Base-by-base conservation (phyloP, 495 filamentous ascomycete genomes). In the Penicillium lividum region DNA sequence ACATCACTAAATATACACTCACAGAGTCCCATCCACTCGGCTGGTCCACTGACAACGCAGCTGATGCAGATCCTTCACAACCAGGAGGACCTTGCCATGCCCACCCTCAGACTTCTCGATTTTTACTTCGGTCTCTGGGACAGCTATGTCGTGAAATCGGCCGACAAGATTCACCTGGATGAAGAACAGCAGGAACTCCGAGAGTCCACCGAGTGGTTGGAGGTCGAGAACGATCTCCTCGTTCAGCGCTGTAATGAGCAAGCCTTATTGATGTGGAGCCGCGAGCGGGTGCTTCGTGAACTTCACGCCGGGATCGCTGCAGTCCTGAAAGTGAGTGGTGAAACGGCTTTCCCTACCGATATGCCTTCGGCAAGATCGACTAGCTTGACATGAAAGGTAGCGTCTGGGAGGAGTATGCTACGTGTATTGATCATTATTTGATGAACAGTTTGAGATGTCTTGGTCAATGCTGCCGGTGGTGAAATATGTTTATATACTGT, bases 201-300 rank as follows among this genome's bases (percentile, higher is more conserved):
- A 31, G 46, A 49, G 18, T 27, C 46, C 13, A 49, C 31, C 25
- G 46, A 49, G 46, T 49, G 46, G 36, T n/a, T 52, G 4, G 34
- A 52, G 36, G 31, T n/a, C 7, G 50, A 40, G 34, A 52, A 52
- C 25, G 50, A 40, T 38, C 18, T 38, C 27, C 50, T 52, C 31
- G 31, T 38, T 9, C 33, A 52, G 50, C 50, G 50, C 34, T 52
- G 50, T 15, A 52, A 52, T 42, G 50, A 38, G 31, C 50, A 52
- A 40, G 18, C 31, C 16, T 27, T 52, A 28, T 15, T 40, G 34
- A 16, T 52, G n/a, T 52, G 50, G 50, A 34, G 34, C 16, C 50
- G 50, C 15, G 50, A 36, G 31, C 31, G 50, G 36, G 36, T 40
- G 36, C 36, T 40, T n/a, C 36, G 15, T 40, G 36, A 40, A 40